Conservation (phyloP, 495 filamentous ascomycete species). For the Aspergillus affinis region DNA sequence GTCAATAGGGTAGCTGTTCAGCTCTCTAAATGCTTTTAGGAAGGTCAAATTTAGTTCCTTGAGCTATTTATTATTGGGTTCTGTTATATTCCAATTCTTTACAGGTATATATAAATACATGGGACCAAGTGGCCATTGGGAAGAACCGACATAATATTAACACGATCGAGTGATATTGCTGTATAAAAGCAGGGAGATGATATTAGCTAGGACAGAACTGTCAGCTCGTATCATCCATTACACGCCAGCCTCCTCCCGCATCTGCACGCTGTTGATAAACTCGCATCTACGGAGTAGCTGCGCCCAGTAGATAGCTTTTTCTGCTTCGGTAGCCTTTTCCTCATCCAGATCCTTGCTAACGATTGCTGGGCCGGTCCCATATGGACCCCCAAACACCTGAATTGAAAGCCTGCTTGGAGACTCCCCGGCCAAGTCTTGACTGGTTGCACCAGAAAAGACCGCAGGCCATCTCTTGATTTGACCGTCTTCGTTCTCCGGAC, state of each 20-base stretch:
- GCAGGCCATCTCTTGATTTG: conserved; percentile 3
- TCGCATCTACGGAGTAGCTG: conserved; percentile 18
- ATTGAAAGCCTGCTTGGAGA: conserved; percentile 7
- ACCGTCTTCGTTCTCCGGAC: neutral
- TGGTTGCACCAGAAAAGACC: neutral
- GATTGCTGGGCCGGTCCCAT: neutral
- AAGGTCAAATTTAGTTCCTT: too few species aligned
- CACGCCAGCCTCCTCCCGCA: conserved; percentile 16
- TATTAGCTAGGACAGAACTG: too few species aligned
- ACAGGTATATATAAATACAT: too few species aligned
- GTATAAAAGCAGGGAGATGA: too few species aligned
- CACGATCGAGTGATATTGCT: too few species aligned
- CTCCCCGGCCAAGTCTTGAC: neutral
- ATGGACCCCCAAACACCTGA: conserved; percentile 12
- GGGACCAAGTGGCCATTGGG: too few species aligned
- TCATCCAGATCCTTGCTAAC: neutral
- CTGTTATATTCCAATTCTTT: too few species aligned
- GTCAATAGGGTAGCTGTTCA: too few species aligned
- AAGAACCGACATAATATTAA: too few species aligned
- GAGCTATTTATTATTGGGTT: too few species aligned
- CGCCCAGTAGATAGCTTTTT: conserved; percentile 18
- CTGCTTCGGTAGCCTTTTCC: conserved; percentile 1
- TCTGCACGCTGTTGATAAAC: conserved; percentile 18
- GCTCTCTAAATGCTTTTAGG: too few species aligned
- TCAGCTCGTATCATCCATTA: neutral